Percentiles rank a stretch among this genome's conserved stretches.
Evolutionary conservation across 495 filamentous ascomycete species (phyloP).

Genomic region (Friedmanniomyces simplex): DNA sequence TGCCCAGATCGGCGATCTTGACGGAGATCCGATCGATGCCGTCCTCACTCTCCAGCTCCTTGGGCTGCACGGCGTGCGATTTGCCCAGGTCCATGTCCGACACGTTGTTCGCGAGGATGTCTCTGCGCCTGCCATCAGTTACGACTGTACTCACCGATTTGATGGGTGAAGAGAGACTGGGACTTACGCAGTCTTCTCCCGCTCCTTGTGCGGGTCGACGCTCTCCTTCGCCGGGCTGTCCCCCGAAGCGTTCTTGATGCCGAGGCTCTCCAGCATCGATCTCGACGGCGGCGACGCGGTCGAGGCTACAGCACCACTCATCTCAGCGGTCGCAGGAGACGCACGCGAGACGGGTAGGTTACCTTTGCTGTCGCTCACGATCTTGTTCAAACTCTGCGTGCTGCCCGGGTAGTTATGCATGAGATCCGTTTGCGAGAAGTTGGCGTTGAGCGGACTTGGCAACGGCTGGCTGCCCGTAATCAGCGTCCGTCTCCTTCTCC

Average conservation of each 20-base stretch:
- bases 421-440: slow-evolving; percentile 66
- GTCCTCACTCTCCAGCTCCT: slow-evolving; percentile 42
- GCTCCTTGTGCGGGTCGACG: slow-evolving; percentile 66
- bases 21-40: slow-evolving; percentile 78
- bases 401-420: slow-evolving; percentile 49
- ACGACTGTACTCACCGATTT: slow-evolving; percentile 3
- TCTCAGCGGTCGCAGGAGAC: slow-evolving; percentile 31
- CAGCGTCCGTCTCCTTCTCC: slow-evolving; percentile 77
- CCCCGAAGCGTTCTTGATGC: slow-evolving; percentile 35
- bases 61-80: slow-evolving; percentile 32
- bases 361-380: slow-evolving; percentile 65
- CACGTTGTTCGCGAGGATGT: slow-evolving; percentile 81
- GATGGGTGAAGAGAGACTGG: background rate
- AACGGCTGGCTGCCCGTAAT: slow-evolving; percentile 97
- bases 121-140: slow-evolving; percentile 41
- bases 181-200: slow-evolving; percentile 90
- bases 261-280: slow-evolving; percentile 51
- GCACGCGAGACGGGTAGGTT: slow-evolving; percentile 30
- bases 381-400: slow-evolving; percentile 65
- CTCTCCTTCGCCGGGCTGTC: slow-evolving; percentile 38
- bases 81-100: slow-evolving; percentile 93
- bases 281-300: slow-evolving; percentile 16
- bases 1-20: slow-evolving; percentile 97
- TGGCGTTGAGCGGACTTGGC: slow-evolving; percentile 87
- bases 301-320: slow-evolving; percentile 37